phyloP scores from a whole-genome alignment of 1,139 yeast species.

The Pichia sp. region DNA sequence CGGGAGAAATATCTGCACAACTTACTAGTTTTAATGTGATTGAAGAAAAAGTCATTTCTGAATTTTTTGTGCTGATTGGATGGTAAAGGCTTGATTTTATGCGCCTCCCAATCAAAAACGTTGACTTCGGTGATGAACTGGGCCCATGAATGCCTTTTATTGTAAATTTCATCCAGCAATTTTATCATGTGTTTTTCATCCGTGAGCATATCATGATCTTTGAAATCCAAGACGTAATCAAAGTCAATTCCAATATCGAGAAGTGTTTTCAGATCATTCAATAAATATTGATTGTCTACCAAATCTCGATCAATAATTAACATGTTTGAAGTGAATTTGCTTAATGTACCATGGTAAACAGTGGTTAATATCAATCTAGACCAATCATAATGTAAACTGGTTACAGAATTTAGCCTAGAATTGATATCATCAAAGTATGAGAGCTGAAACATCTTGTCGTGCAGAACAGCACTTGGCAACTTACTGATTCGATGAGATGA shows the following conservation, averaged over 20 bases:
- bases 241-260: not conserved
- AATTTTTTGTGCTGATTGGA: not conserved
- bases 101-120: slow-evolving; percentile 1
- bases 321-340: not conserved
- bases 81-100: not conserved
- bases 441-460: no score
- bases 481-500: not conserved
- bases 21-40: not conserved
- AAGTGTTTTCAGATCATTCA: slow-evolving; percentile 1
- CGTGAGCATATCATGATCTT: not conserved
- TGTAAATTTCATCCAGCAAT: slow-evolving; percentile 9
- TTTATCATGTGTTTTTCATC: not conserved
- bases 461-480: not conserved
- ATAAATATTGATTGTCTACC: not conserved
- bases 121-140: not conserved
- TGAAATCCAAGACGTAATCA: not conserved
- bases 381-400: slow-evolving; percentile 3
- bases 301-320: slow-evolving; percentile 5
- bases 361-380: slow-evolving; percentile 1
- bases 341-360: not conserved
- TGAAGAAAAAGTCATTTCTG: not conserved
- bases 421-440: not conserved
- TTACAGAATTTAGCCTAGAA: not conserved
- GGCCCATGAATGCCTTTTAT: slow-evolving; percentile 5
- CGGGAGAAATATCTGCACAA: not conserved